Evolutionary conservation across 305 asterid species (phyloP), one percentile per base, ranked within the genome.

Genomic region (Fraxinus xanthoxyloides): DNA sequence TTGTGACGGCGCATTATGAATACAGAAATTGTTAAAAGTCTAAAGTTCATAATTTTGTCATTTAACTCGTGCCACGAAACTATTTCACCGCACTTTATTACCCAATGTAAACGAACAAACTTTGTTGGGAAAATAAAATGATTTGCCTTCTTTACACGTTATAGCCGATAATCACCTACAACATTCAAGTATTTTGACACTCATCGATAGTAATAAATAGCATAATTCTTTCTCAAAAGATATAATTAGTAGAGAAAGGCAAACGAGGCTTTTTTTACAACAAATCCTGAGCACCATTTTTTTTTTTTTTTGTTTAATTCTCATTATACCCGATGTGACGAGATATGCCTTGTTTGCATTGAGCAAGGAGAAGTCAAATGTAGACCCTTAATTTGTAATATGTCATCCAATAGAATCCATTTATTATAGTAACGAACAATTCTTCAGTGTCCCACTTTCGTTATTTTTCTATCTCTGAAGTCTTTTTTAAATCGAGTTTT

Each of bases 61-160:
- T 72, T 48, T 78, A 73, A 74, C 80, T 46, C 34, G 56, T 61
- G 67, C 77, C 32, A 63, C 75, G 67, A 84, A 26, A 21, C 61
- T 19, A 23, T 73, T 73, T 75, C 86, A 51, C 48, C 81, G 63
- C 43, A 51, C 65, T 65, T 65, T 1, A 7, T 59, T 46, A 46
- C 8, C 24, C 63, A 17, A 54, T n/a, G 63, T 15, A 54, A 54
- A 54, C 7, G 1, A 54, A 54, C 23, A 15, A 35, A 77, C 78
- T 35, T 34, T 72, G 19, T 19, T n/a, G n/a, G 48, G 26, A 8
- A 15, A 34, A 72, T n/a, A 54, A 54, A 17, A 17, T 54, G 35
- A 26, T 72, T 15, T 5, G 19, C 2, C 36, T 48, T 70, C 0
- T 67, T 40, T 23, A 21, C 30, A 24, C 48, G 31, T 2, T 72